These are phyloP conservation scores for Posidonia australis DNA, from an alignment of 106 monocot species.

Conservation along the genomic window DNA sequence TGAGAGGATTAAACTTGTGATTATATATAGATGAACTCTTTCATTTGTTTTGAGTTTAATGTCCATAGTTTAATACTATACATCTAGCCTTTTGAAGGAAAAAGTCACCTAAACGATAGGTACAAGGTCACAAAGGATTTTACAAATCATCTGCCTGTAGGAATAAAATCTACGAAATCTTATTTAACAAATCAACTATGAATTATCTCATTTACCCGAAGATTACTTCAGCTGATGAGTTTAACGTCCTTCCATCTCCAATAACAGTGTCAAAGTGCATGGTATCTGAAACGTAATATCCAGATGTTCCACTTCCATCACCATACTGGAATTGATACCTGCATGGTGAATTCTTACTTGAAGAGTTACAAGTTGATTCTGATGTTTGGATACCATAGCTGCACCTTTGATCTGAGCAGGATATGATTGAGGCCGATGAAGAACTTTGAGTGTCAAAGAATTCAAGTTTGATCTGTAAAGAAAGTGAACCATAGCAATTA, in stretches of 20 bases:
- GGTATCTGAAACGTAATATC: conserved; percentile 68
- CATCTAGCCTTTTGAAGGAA: too few species aligned
- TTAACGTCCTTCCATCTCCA: conserved; percentile 32
- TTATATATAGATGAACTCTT: too few species aligned
- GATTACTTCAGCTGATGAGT: conserved; percentile 66
- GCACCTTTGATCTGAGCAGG: conserved; percentile 61
- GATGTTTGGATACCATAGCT: conserved; percentile 35
- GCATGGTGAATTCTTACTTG: conserved; percentile 34
- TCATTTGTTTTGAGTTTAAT: too few species aligned
- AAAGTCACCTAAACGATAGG: too few species aligned
- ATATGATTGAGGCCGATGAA: conserved; percentile 41
- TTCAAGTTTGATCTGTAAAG: conserved; percentile 47
- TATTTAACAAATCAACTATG: not conserved
- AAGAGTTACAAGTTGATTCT: conserved; percentile 40
- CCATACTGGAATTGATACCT: conserved; percentile 73
- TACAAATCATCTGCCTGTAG: too few species aligned
- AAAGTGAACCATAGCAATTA: not conserved
- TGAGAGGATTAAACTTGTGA: too few species aligned
- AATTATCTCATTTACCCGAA: conserved; percentile 49
- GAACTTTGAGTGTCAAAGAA: conserved; percentile 49
- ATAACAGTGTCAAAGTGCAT: conserved; percentile 44
- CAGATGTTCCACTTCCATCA: conserved; percentile 85
- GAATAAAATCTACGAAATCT: too few species aligned
- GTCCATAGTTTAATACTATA: too few species aligned
- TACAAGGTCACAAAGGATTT: too few species aligned